Evolutionary conservation across 1,284 basidiomycete genomes (phyloP).

Genomic region (Omphalotus olearius): DNA sequence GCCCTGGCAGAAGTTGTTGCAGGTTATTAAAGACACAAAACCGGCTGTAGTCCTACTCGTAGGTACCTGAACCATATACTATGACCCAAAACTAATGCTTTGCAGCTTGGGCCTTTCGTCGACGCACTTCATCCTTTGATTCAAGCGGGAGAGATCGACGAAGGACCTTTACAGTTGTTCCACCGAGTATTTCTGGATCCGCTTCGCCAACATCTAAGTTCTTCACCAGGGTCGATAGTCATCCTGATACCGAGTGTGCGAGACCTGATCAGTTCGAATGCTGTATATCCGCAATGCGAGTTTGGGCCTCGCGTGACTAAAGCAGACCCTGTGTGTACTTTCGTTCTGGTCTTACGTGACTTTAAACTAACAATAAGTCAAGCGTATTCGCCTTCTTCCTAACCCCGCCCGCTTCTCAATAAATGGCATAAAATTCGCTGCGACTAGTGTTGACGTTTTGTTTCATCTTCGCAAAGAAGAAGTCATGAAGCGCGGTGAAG

Average conservation of each 20-base stretch:
- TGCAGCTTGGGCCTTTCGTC: conserved; percentile 87
- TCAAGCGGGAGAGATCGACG: conserved; percentile 65
- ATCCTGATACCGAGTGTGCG: conserved; percentile 80
- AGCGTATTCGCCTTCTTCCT: conserved; percentile 79
- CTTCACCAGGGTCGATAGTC: conserved; percentile 64
- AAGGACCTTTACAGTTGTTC: conserved; percentile 70
- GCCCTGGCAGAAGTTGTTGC: conserved; percentile 61
- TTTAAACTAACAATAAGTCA: conserved; percentile 8
- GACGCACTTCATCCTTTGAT: conserved; percentile 74
- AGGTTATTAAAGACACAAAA: conserved; percentile 51
- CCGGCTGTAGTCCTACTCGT: conserved; percentile 83
- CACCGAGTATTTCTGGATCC: conserved; percentile 57
- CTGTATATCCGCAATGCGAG: conserved; percentile 85
- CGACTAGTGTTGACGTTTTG: conserved; percentile 81
- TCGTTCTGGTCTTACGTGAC: background rate
- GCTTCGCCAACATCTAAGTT: conserved; percentile 55
- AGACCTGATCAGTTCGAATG: conserved; percentile 78
- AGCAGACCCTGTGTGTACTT: conserved; percentile 41
- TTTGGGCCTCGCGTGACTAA: conserved; percentile 42
- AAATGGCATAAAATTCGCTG: conserved; percentile 79
- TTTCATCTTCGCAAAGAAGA: conserved; percentile 90
- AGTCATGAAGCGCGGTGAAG: conserved; percentile 66
- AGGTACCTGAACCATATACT: conserved; percentile 22
- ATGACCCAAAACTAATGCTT: conserved; percentile 1
- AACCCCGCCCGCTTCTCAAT: conserved; percentile 86